These are phyloP conservation scores for Hamigera avellanea DNA, from an alignment of 495 filamentous ascomycete genomes.

Conservation along the genomic window DNA sequence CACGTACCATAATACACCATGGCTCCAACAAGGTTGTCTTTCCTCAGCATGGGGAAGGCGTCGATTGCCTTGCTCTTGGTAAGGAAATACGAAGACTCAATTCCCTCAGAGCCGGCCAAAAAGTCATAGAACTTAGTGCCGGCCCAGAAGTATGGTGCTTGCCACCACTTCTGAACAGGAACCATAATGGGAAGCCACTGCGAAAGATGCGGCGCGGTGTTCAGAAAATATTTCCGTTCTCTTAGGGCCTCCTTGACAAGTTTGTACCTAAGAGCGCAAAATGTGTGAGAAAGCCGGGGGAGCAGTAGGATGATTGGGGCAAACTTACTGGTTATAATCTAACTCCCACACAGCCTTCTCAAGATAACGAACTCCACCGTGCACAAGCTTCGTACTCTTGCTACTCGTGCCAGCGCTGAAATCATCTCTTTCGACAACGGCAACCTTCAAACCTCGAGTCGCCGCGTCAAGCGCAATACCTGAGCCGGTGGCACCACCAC, in stretches of 20 bases:
- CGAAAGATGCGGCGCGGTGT: slow-evolving; percentile 91
- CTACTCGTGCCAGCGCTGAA: slow-evolving; percentile 89
- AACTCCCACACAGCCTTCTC: slow-evolving; percentile 96
- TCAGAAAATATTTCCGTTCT: slow-evolving; percentile 90
- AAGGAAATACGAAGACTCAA: slow-evolving; percentile 94
- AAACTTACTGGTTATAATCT: slow-evolving; percentile 73
- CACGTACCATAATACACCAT: slow-evolving; percentile 81
- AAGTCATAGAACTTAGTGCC: slow-evolving; percentile 95
- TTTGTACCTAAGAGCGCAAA: slow-evolving; percentile 45
- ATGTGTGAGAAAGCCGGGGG: slow-evolving; percentile 7
- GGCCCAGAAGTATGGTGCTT: slow-evolving; percentile 94
- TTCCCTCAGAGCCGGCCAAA: slow-evolving; percentile 87
- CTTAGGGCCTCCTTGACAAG: slow-evolving; percentile 91
- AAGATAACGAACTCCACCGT: slow-evolving; percentile 91
- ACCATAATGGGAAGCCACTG: slow-evolving; percentile 97
- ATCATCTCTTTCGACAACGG: slow-evolving; percentile 89
- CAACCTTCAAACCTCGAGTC: slow-evolving; percentile 85
- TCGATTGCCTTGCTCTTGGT: slow-evolving; percentile 90
- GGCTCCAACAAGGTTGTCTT: slow-evolving; percentile 73
- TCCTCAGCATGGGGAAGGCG: slow-evolving; percentile 95
- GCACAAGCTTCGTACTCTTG: slow-evolving; percentile 95
- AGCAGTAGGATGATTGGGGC: not conserved
- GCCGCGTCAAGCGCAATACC: slow-evolving; percentile 92
- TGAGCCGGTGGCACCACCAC: slow-evolving; percentile 83
- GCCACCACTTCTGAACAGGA: slow-evolving; percentile 92